Evolutionary conservation across 257 asterid species (phyloP).

Genomic region (Mentha longifolia): DNA sequence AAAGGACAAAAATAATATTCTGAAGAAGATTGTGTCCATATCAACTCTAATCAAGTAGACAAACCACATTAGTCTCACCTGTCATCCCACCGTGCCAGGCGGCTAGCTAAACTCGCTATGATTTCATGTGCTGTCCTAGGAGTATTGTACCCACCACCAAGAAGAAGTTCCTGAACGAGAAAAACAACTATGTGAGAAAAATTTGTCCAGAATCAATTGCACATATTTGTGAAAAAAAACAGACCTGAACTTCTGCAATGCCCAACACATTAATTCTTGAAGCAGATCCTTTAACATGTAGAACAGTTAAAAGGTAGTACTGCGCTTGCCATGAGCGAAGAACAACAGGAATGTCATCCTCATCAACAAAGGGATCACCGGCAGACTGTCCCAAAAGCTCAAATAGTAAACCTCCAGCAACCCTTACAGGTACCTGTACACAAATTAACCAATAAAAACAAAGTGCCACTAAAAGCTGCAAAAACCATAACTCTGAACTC

Average conservation of each 20-base stretch:
- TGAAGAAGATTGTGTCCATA: slow-evolving; percentile 13
- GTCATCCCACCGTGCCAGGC: slow-evolving; percentile 99
- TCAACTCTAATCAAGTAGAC: slow-evolving; percentile 5
- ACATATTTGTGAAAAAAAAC: slow-evolving; percentile 21
- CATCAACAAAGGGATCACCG: slow-evolving; percentile 84
- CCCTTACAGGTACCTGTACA: slow-evolving; percentile 92
- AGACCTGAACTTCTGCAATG: slow-evolving; percentile 92
- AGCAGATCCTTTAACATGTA: slow-evolving; percentile 83
- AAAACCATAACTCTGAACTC: neutral
- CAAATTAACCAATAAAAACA: slow-evolving; percentile 19
- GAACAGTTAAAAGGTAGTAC: slow-evolving; percentile 72
- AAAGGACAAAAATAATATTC: neutral
- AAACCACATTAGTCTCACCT: slow-evolving; percentile 55
- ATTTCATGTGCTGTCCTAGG: slow-evolving; percentile 84
- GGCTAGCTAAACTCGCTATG: slow-evolving; percentile 74
- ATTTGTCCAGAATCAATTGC: slow-evolving; percentile 27
- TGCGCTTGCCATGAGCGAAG: slow-evolving; percentile 97
- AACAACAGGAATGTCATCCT: slow-evolving; percentile 93
- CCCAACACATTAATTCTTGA: slow-evolving; percentile 80
- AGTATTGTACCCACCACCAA: slow-evolving; percentile 79
- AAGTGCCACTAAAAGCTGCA: slow-evolving; percentile 9
- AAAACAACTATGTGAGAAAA: slow-evolving; percentile 29
- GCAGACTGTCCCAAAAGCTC: slow-evolving; percentile 97
- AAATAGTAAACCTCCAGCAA: slow-evolving; percentile 91
- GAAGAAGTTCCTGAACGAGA: slow-evolving; percentile 69